Conservation (phyloP, 2,329 filamentous ascomycete genomes). For the Chaetomiaceae sp. region DNA sequence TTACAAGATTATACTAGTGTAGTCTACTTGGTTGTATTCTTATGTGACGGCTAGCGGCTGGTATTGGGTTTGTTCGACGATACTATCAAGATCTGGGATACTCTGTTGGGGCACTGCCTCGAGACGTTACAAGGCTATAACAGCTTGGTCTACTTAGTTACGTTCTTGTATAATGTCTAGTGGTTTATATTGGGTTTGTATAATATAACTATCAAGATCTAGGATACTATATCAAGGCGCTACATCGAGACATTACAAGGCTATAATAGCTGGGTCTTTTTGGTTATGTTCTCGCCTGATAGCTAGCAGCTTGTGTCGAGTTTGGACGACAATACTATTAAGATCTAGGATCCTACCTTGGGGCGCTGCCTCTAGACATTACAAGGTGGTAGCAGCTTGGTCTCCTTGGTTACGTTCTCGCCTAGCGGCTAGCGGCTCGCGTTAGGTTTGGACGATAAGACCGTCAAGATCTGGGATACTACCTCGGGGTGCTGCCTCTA, state of each 20-base stretch:
- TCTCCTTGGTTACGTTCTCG: constrained; percentile 13
- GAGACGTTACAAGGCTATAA: constrained; percentile 10
- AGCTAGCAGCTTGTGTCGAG: too few relatives aligned
- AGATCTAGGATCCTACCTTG: too few relatives aligned
- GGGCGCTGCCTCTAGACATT: too few relatives aligned
- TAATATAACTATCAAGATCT: background rate
- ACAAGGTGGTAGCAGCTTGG: constrained; percentile 3
- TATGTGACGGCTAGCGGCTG: background rate
- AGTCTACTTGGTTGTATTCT: constrained; percentile 13
- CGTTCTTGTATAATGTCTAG: constrained; percentile 9
- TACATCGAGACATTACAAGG: background rate
- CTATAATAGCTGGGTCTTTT: too few relatives aligned
- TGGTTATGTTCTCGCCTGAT: too few relatives aligned
- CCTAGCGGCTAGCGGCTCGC: background rate
- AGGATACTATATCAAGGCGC: too few relatives aligned
- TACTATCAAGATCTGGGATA: too few relatives aligned
- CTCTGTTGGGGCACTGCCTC: too few relatives aligned
- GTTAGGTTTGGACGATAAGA: background rate
- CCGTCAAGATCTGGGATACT: too few relatives aligned
- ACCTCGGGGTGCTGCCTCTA: too few relatives aligned
- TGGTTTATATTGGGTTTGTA: constrained; percentile 4
- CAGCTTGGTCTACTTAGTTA: constrained; percentile 9
- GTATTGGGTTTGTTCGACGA: background rate
- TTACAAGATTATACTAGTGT: background rate
- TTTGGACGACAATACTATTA: too few relatives aligned